phyloP scores from a whole-genome alignment of 2,329 filamentous ascomycete genomes.

The Nemania diffusa region DNA sequence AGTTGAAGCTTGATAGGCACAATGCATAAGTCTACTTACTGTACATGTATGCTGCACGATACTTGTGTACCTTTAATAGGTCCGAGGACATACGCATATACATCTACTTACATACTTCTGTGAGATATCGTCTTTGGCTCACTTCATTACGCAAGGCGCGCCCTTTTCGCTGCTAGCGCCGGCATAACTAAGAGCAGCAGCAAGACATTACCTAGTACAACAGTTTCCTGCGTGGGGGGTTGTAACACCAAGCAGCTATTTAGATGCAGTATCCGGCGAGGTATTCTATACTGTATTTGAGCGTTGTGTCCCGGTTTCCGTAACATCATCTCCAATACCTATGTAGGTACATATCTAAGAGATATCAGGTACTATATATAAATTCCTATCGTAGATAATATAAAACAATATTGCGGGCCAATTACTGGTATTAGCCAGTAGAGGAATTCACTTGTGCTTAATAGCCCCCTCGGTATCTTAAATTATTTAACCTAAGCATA shows the following conservation, averaged over 20 bases:
- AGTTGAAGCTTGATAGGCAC: neutral
- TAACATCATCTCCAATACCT: neutral
- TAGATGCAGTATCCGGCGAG: no score
- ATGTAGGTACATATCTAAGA: neutral
- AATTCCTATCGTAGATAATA: neutral
- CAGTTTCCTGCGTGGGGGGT: neutral
- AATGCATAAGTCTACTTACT: neutral
- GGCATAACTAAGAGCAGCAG: neutral
- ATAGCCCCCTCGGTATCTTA: neutral
- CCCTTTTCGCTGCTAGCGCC: neutral
- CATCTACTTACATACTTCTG: no score
- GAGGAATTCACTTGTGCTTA: neutral
- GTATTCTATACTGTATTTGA: neutral
- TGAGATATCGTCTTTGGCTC: neutral
- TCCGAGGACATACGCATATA: neutral
- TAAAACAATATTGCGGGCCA: neutral
- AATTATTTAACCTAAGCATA: neutral
- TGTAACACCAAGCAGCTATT: neutral
- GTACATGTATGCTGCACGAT: neutral
- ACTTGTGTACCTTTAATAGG: neutral
- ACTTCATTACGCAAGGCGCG: neutral
- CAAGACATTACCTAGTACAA: neutral
- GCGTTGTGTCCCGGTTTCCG: no score
- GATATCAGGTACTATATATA: neutral
- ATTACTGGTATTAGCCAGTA: neutral